phyloP scores from a whole-genome alignment of 257 asterid species.

The Mentha longifolia region DNA sequence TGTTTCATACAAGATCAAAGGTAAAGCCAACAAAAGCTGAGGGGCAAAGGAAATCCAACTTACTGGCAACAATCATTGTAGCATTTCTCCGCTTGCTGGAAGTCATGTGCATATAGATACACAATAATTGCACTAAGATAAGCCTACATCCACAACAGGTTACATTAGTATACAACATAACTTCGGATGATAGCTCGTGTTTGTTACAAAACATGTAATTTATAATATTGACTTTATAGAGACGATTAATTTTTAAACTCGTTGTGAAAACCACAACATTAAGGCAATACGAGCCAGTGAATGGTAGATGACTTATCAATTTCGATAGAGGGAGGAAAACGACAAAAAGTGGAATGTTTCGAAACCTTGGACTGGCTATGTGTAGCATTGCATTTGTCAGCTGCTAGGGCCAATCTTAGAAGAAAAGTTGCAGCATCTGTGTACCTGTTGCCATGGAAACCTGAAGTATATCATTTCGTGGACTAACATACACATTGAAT shows the following conservation, averaged over 20 bases:
- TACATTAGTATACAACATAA: constrained; percentile 21
- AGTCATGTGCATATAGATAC: constrained; percentile 90
- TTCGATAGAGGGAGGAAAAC: constrained; percentile 14
- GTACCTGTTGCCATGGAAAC: constrained; percentile 58
- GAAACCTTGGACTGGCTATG: constrained; percentile 98
- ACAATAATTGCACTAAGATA: constrained; percentile 96
- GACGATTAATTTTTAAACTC: background rate
- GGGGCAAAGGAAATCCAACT: constrained; percentile 42
- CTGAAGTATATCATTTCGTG: constrained; percentile 18
- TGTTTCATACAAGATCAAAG: constrained; percentile 21
- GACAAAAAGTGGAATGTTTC: constrained; percentile 29
- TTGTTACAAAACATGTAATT: background rate
- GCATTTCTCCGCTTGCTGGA: constrained; percentile 95
- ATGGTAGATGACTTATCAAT: background rate
- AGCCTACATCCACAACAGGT: constrained; percentile 64
- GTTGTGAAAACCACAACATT: no score
- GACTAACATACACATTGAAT: background rate
- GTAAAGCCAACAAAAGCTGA: background rate
- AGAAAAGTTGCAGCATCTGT: constrained; percentile 83
- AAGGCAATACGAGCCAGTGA: no score
- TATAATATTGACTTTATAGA: constrained; percentile 1
- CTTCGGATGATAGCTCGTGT: constrained; percentile 12
- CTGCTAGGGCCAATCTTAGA: constrained; percentile 77
- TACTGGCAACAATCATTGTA: constrained; percentile 98
- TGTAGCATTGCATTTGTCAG: constrained; percentile 85